Percentiles rank a stretch among this genome's conserved stretches.
phyloP scores from a whole-genome alignment of 768 basidiomycete species.

The Russula sp. region DNA sequence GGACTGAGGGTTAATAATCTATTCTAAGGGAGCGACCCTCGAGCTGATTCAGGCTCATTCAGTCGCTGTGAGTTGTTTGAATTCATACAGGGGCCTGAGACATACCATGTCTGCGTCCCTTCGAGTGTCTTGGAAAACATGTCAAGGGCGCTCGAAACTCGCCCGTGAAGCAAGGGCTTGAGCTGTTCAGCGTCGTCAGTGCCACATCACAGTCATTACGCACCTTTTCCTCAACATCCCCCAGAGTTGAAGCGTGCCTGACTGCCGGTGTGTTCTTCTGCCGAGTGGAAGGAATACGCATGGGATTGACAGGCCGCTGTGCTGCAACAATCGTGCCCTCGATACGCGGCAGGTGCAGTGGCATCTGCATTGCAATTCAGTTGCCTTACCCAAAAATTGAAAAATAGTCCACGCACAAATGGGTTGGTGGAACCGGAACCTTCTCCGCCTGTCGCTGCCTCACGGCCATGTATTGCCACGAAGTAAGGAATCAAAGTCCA shows the following conservation, averaged over 20 bases:
- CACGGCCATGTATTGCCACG: constrained; percentile 45
- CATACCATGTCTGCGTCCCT: constrained; percentile 86
- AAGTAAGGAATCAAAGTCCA: constrained; percentile 87
- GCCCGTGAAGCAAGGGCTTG: constrained; percentile 71
- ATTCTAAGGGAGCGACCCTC: constrained; percentile 90
- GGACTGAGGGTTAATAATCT: no score
- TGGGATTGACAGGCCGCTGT: constrained; percentile 89
- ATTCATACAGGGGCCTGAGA: constrained; percentile 90
- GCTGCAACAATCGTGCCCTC: constrained; percentile 95
- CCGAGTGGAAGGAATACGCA: no score
- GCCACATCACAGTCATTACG: constrained; percentile 36
- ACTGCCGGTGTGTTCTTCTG: constrained; percentile 73
- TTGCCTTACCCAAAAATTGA: constrained; percentile 78
- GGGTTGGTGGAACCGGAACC: constrained; percentile 80
- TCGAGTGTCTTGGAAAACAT: constrained; percentile 82
- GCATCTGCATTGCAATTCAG: constrained; percentile 89
- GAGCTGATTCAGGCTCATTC: constrained; percentile 87
- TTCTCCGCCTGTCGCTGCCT: constrained; percentile 46
- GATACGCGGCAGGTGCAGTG: constrained; percentile 84
- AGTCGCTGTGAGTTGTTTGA: constrained; percentile 95
- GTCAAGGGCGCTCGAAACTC: constrained; percentile 84
- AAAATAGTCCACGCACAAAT: no score
- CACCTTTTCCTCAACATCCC: constrained; percentile 44
- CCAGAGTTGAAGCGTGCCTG: constrained; percentile 52
- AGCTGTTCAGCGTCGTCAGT: constrained; percentile 31